Conservation (phyloP, 352 stramenopile species). For the Phytophthora aleatoria region DNA sequence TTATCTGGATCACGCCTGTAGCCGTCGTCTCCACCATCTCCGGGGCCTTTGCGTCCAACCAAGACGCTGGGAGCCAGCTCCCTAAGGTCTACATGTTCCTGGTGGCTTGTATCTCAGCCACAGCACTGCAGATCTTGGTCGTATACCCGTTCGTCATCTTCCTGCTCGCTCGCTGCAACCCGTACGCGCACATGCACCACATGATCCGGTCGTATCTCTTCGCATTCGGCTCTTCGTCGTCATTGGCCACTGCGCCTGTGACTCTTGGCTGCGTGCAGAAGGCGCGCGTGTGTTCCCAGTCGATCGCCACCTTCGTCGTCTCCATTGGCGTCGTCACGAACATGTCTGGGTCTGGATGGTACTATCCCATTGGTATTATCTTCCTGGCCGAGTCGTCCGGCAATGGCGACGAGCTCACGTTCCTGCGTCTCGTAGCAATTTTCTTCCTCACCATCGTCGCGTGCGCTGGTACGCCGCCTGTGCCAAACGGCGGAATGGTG, state of each 20-base stretch:
- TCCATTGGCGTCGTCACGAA: constrained; percentile 72
- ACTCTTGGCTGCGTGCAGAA: constrained; percentile 70
- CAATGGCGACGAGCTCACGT: constrained; percentile 55
- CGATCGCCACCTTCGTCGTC: constrained; percentile 76
- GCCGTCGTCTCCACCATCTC: constrained; percentile 72
- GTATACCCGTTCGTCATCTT: constrained; percentile 72
- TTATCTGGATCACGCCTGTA: constrained; percentile 67
- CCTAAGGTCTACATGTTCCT: constrained; percentile 61
- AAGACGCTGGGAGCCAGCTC: constrained; percentile 42
- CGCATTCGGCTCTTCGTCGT: constrained; percentile 69
- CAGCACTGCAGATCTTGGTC: constrained; percentile 53
- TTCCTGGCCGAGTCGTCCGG: constrained; percentile 70
- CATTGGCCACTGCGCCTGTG: constrained; percentile 65
- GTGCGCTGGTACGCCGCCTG: constrained; percentile 54
- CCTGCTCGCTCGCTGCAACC: constrained; percentile 63
- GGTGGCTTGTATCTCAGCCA: constrained; percentile 42
- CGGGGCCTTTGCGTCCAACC: constrained; percentile 62
- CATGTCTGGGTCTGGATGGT: constrained; percentile 59
- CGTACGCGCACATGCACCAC: constrained; percentile 67
- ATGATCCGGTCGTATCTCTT: constrained; percentile 75
- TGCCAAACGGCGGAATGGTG: constrained; percentile 54
- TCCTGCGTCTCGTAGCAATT: constrained; percentile 48
- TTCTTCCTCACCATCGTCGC: constrained; percentile 64
- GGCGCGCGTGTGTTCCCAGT: constrained; percentile 65
- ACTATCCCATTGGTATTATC: constrained; percentile 65